Conservation (phyloP, 257 asterid species). For the Osmanthus fragrans region DNA sequence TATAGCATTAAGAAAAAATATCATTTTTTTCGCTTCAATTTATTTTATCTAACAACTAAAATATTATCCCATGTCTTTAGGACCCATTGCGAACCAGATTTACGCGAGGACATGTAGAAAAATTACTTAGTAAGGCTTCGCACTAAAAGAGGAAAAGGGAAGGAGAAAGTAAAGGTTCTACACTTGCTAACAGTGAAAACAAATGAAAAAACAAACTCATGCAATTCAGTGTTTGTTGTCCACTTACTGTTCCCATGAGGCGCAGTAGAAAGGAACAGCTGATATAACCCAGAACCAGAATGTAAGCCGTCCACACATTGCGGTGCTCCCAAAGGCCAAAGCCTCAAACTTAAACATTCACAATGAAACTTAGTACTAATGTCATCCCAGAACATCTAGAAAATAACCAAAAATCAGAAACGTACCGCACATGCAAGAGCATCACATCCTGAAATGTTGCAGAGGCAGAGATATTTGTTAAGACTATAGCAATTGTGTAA, state of each 20-base stretch:
- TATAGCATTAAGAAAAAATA: not conserved
- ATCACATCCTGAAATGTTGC: constrained; percentile 77
- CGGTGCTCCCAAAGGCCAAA: constrained; percentile 90
- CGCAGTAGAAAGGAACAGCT: constrained; percentile 75
- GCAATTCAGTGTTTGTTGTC: not conserved
- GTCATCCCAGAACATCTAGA: constrained; percentile 14
- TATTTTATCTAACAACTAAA: not conserved
- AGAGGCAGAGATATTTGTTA: constrained; percentile 20
- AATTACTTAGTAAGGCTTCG: not conserved
- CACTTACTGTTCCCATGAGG: constrained; percentile 92
- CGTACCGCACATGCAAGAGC: constrained; percentile 98
- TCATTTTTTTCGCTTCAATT: not conserved
- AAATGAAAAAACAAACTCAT: not conserved
- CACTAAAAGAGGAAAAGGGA: not conserved
- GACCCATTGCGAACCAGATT: not conserved
- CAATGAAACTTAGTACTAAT: constrained; percentile 17
- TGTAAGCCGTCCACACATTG: constrained; percentile 73
- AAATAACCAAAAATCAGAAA: constrained; percentile 21
- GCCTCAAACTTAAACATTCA: constrained; percentile 62
- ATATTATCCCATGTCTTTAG: not conserved
- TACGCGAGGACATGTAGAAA: not conserved
- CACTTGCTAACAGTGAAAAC: not conserved
- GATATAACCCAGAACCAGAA: constrained; percentile 95
- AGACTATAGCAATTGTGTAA: constrained; percentile 20
- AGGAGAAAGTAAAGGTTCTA: not conserved